A percentile compares a stretch with the other conserved stretches of the same genome.
phyloP scores from a whole-genome alignment of 2,329 filamentous ascomycete genomes.

The Verruconis gallopava region DNA sequence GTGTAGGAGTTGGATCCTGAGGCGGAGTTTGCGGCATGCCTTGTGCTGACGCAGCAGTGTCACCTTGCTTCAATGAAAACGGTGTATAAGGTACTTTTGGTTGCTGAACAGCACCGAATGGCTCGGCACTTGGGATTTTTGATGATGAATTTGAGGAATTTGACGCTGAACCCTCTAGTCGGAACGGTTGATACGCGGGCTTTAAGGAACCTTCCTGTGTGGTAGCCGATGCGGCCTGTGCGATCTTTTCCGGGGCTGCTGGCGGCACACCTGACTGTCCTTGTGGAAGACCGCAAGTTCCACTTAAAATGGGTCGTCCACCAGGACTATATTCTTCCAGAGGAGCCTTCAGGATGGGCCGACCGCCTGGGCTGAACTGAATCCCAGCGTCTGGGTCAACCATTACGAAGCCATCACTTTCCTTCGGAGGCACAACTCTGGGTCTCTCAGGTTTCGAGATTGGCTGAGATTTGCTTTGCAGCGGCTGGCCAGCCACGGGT shows the following conservation, averaged over 20 bases:
- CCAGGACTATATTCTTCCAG: conserved; percentile 38
- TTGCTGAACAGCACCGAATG: background rate
- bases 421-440: background rate
- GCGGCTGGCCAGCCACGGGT: too few species aligned
- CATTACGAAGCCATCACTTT: conserved; percentile 6
- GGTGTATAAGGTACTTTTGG: conserved; percentile 7
- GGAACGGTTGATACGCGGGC: conserved; percentile 6
- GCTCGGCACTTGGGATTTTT: background rate
- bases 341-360: conserved; percentile 11
- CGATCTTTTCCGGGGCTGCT: background rate
- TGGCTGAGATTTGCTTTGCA: background rate
- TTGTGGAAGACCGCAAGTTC: too few species aligned
- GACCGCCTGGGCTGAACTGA: conserved; percentile 10
- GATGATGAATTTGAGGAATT: background rate
- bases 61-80: background rate
- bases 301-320: conserved; percentile 32
- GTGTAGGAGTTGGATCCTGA: background rate
- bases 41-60: background rate
- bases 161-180: background rate
- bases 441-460: background rate
- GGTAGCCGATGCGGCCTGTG: background rate
- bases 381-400: conserved; percentile 7
- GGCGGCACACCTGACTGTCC: background rate
- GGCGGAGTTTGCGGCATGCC: background rate
- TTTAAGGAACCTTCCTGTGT: background rate